Evolutionary conservation across 495 filamentous ascomycete genomes (phyloP), one percentile per base, ranked within the genome.

Genomic region (Entonaema liquescens): DNA sequence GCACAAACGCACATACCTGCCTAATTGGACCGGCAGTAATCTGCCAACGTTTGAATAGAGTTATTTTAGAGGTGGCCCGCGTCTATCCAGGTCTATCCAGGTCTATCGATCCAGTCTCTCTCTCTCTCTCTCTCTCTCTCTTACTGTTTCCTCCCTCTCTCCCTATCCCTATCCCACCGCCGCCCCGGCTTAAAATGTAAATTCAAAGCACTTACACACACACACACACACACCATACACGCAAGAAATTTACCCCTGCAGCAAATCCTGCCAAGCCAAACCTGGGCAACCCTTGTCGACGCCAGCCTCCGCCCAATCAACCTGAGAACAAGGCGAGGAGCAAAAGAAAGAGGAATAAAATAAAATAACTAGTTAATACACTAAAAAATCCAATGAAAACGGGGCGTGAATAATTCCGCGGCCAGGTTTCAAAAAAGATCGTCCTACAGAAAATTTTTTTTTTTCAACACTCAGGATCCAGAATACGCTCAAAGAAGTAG

Each of bases 1-100:
- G 57, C 58, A 64, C 57, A 53, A 12, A 17, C 26, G 17, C 50
- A 49, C 58, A 36, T 42, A 73, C 70, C 65, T 73, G 70, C 70
- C 70, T 73, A 66, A 66, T 52, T 44, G 49, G 50, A 61, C 42
- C 17, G 28, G 62, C 57, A 66, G 56, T 19, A 58, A 63, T 29
- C 44, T 42, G 28, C 53, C 50, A 54, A 62, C 49, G 65, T 62
- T 68, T 69, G 60, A 59, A 73, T 73, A 68, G 58, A 62, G 65
- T 73, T 73, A 62, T 65, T 73, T 72, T 73, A 65, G 62, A 73
- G 65, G 65, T 68, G 68, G 60, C 29, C 53, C 28, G 28, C 29
- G 8, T 56, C 53, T 56, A 17, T 56, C 29, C 53, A 31, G n/a
- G n/a, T n/a, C n/a, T n/a, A n/a, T n/a, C n/a, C n/a, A n/a, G n/a